Base-by-base conservation (phyloP, 2,329 filamentous ascomycete species). In the Talaromyces piceae region DNA sequence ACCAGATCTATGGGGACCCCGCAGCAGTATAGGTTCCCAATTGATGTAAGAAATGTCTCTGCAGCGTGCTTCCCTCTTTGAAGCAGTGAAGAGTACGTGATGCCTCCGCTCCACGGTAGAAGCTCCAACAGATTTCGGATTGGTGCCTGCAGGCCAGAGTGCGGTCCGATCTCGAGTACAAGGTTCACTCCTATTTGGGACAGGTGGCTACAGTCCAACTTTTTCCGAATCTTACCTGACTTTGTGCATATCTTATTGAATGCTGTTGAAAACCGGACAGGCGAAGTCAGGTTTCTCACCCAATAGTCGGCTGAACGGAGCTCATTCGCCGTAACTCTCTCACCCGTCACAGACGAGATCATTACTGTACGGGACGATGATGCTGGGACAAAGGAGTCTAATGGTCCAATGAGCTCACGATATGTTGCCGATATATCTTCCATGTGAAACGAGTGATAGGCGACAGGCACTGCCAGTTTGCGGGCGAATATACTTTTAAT, bases 381-480 rank as follows among this genome's bases (percentile, higher is more conserved):
- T 30, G 44, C 26, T 13, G 12, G 16, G 18, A 5, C 13, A 13
- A 18, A 12, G 47, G 48, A 16, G 43, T 16, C 43, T 5, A 55
- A 20, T 1, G 33, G n/a, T 7, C 18, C 18, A 31, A 25, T 45
- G 13, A n/a, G 31, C 8, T 12, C 31, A 26, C 23, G 27, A 45
- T 54, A 50, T 13, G 26, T 23, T 4, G 39, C 31, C 3, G 47
- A 39, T 4, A 60, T 52, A n/a, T 47, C 44, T 18, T 49, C 12
- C 58, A 61, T 61, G n/a, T 58, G 56, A 22, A 27, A 30, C 0
- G 55, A 59, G 25, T 61, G 59, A 22, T 61, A 60, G 12, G 57
- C 59, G 12, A 56, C 50, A 2, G 52, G 37, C 7, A 58, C 54
- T n/a, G 50, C 30, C 5, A 61, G 41, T 12, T 52, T 51, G 16